Percentiles rank a stretch among this genome's conserved stretches.
phyloP scores from a whole-genome alignment of 306 rosid genomes.

The Prunus persica region Prunus_persica_NCBIv2 NC_034009.1:30583001-30583500 shows the following conservation, averaged over 20 bases:
- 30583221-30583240: too few species aligned
- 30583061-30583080: slow-evolving; percentile 49
- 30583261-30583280: too few species aligned
- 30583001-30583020: slow-evolving; percentile 37
- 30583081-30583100: slow-evolving; percentile 54
- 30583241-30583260: too few species aligned
- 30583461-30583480: background rate
- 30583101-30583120: slow-evolving; percentile 27
- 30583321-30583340: accelerated
- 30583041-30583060: slow-evolving; percentile 51
- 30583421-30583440: too few species aligned
- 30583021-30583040: slow-evolving; percentile 37
- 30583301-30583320: too few species aligned
- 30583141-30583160: slow-evolving; percentile 39
- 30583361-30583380: too few species aligned
- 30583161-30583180: background rate
- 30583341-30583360: too few species aligned
- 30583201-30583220: too few species aligned
- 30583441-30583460: background rate
- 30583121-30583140: slow-evolving; percentile 46
- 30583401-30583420: background rate
- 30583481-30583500: background rate
- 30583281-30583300: accelerated
- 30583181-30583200: too few species aligned
- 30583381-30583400: background rate